Base-by-base conservation (phyloP, 2,329 filamentous ascomycete species). In the Tothia fuscella region DNA sequence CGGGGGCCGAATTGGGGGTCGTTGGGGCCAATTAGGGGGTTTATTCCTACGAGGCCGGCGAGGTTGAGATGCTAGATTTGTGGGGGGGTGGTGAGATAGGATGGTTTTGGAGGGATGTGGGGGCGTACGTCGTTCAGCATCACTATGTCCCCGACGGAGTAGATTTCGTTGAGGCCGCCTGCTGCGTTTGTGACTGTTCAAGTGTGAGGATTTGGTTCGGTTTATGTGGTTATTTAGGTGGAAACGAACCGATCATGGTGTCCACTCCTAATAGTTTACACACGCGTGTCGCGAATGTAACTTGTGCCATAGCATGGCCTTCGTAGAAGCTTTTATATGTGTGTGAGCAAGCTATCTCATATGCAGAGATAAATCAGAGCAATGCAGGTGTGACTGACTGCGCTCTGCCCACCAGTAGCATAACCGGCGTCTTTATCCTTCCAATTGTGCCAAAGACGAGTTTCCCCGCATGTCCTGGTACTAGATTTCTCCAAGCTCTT, bases 271-370 rank as follows among this genome's bases (percentile, higher is more conserved):
- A 58, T 1, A 74, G 55, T 50, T 75, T 78, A 60, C 80, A 75
- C 5, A 81, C 71, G 40, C 78, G 68, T 9, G 77, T 71, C 20
- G 77, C 76, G 51, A 80, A 79, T 20, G 76, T 76, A 28, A 77
- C 69, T 35, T 68, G 62, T 41, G 76, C 67, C 60, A 80, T 76
- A 2, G 69, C 67, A 53, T 81, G 72, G 25, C 78, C 78, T 59
- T 82, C 78, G 53, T 80, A 82, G 60, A 76, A 80, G 57, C 76
- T 79, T 21, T 30, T 17, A 24, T 12, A 14, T 22, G 6, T 10
- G 19, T 45, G n/a, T 34, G 36, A 41, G 30, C 43, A 46, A 41
- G 36, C 41, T 10, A 29, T 5, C 29, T 38, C 30, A 50, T 29
- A 16, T 12, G 3, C 1, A 16, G n/a, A 3, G 12, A 6, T 17